Base-by-base conservation (phyloP, 805 yeast species). In the Candida broadrunensis region DNA sequence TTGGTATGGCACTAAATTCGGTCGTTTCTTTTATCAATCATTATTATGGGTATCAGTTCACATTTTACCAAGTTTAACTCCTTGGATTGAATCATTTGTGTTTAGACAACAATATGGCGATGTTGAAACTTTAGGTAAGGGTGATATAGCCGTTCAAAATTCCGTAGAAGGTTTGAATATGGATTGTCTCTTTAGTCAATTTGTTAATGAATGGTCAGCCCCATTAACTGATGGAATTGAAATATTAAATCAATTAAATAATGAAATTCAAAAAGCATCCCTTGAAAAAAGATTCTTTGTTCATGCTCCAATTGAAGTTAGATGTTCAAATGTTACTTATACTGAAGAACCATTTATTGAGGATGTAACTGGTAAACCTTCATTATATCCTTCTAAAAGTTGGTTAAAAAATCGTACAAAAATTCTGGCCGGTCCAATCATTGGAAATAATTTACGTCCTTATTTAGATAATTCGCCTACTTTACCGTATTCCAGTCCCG, bases 141-240 rank as follows among this genome's bases (percentile, higher is more conserved):
- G 80, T 24, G 81, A 77, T 40, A 63, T 77, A 36, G 85, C 87
- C 2, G 88, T 90, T 9, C 88, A 83, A 54, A 76, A 78, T 43
- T 84, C 96, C 3, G 91, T 87, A 34, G 87, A 85, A 44, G 96
- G 91, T 5, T 78, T 91, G 54, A 88, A 87, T 61, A 88, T 91
- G 96, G 98, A 93, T 67, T 93, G 98, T 61, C 69, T 91, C 50
- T 91, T 88, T 62, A 81, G 89, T 33, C 99, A 91, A 63, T 90
- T 82, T 64, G 98, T 91, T 37, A 82, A 90, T 58, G 99, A 91
- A 66, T 91, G 98, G 98, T 89, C 93, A n/a, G 79, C 95, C 36
- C 98, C 98, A 16, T 67, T 91, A 55, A 74, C 66, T 18, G 76
- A 80, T 47, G 97, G 97, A 4, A 83, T 83, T 6, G 84, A 80